Conservation (phyloP, 306 rosid genomes). For the Albizia julibrissin region DNA sequence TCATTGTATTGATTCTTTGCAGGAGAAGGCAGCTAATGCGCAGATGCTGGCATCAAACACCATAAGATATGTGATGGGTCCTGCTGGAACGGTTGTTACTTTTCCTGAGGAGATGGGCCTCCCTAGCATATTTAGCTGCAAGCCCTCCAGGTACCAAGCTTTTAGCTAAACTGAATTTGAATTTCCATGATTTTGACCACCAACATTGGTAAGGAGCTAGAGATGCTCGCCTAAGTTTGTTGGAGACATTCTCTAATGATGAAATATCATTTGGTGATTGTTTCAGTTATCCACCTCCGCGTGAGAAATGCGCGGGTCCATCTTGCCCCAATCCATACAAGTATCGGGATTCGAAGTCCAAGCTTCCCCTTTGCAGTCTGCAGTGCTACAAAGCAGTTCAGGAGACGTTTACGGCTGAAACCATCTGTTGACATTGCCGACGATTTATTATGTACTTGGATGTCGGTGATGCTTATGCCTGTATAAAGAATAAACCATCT, state of each 20-base stretch:
- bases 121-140: slow-evolving; percentile 60
- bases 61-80: slow-evolving; percentile 70
- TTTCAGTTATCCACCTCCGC: slow-evolving; percentile 91
- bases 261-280: slow-evolving; percentile 10
- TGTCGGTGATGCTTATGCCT: not conserved
- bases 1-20: slow-evolving; percentile 29
- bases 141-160: slow-evolving; percentile 17
- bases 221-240: slow-evolving; percentile 6
- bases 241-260: slow-evolving; percentile 24
- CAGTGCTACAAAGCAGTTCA: slow-evolving; percentile 79
- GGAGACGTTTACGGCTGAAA: slow-evolving; percentile 41
- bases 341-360: slow-evolving; percentile 82
- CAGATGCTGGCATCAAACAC: slow-evolving; percentile 62
- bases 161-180: not conserved
- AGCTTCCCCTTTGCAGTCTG: slow-evolving; percentile 94
- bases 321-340: slow-evolving; percentile 75
- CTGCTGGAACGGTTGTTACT: slow-evolving; percentile 68
- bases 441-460: not conserved
- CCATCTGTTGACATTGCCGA: slow-evolving; percentile 41
- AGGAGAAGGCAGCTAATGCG: slow-evolving; percentile 92
- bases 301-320: slow-evolving; percentile 85
- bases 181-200: slow-evolving; percentile 13
- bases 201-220: not conserved
- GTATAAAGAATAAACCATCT: not conserved
- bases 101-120: slow-evolving; percentile 87